Evolutionary conservation across 2,329 filamentous ascomycete genomes (phyloP), one percentile per base, ranked within the genome.

Genomic region (Trichothecium sympodiale): DNA sequence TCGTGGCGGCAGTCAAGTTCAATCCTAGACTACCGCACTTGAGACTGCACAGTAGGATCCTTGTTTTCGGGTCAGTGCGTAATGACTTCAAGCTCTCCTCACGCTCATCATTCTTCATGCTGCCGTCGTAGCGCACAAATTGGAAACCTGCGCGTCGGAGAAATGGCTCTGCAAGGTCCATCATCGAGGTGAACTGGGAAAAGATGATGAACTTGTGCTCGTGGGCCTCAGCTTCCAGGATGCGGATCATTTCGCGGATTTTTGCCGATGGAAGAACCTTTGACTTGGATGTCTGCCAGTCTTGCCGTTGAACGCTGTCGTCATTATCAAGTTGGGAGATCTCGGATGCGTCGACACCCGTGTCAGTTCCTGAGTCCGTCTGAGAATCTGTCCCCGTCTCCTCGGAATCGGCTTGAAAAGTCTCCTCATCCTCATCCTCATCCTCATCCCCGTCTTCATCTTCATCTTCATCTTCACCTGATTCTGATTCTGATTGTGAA

Each of bases 171-270:
- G 98, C 79, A 18, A 96, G 77, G 61, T 96, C 84, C 31, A 98
- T 77, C 91, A 98, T 98, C 1, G 86, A 91, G 1, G 91, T 98
- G 61, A 98, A 98, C 50, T 96, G 86, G 2, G 87, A 94, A 61
- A 98, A 98, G 43, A 98, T 87, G 50, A 98, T 98, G 53, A 94
- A 94, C 55, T 98, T 98, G 69, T 94, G 85, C 40, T 86, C 69
- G 2, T 70, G 64, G 0, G 79, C 78, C 57, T 98, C 91, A 31
- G 75, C 75, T 43, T 78, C 73, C 8, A 98, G 73, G 35, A 98
- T 83, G 41, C 77, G 69, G 51, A 94, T 73, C 15, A 96, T 71
- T 47, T 91, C 79, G 31, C 82, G 79, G 50, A 98, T 93, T 64
- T 98, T 98, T 48, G 91, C 89, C 1, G 91, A 98, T 2, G 77